A percentile compares a stretch with the other conserved stretches of the same genome.
phyloP scores from a whole-genome alignment of 2,329 filamentous ascomycete species.

The Xylariomycetidae sp. region DNA sequence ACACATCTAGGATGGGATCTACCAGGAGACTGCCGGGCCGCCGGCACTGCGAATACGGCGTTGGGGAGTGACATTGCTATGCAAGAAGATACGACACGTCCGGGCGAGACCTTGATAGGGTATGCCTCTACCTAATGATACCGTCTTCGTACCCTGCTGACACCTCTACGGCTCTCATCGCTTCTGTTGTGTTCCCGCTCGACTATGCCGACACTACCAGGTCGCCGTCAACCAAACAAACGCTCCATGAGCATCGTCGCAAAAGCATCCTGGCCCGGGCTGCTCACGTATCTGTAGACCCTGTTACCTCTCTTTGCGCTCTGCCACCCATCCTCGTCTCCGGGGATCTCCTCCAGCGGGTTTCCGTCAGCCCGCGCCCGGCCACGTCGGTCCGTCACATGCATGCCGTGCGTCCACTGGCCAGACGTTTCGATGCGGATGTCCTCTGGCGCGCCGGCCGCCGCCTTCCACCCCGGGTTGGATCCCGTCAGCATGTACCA shows the following conservation, averaged over 20 bases:
- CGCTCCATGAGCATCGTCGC: conserved; percentile 59
- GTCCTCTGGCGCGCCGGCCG: conserved; percentile 61
- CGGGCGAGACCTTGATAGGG: conserved; percentile 17
- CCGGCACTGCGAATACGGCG: conserved; percentile 25
- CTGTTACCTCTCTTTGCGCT: conserved; percentile 70
- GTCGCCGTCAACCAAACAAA: conserved; percentile 57
- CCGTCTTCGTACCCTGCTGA: conserved; percentile 23
- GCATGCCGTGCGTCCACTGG: conserved; percentile 94
- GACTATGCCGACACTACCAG: too few species aligned
- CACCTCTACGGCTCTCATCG: conserved; percentile 16
- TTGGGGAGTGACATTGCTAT: conserved; percentile 10
- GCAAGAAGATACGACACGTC: too few species aligned
- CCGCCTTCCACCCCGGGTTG: conserved; percentile 50
- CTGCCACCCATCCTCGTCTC: conserved; percentile 73
- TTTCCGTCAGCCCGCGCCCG: conserved; percentile 48
- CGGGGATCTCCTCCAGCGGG: conserved; percentile 48
- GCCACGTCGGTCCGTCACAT: conserved; percentile 69
- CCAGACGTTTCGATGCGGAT: conserved; percentile 83
- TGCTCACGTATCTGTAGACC: conserved; percentile 64
- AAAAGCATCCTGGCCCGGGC: conserved; percentile 64
- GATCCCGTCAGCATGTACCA: conserved; percentile 68
- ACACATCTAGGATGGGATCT: conserved; percentile 45
- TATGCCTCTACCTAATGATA: conserved; percentile 29
- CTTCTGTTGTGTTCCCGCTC: too few species aligned
- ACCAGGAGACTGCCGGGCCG: neutral